Evolutionary conservation across 352 stramenopile genomes (phyloP), one percentile per base, ranked within the genome.

Genomic region (Pythium dissotocum): DNA sequence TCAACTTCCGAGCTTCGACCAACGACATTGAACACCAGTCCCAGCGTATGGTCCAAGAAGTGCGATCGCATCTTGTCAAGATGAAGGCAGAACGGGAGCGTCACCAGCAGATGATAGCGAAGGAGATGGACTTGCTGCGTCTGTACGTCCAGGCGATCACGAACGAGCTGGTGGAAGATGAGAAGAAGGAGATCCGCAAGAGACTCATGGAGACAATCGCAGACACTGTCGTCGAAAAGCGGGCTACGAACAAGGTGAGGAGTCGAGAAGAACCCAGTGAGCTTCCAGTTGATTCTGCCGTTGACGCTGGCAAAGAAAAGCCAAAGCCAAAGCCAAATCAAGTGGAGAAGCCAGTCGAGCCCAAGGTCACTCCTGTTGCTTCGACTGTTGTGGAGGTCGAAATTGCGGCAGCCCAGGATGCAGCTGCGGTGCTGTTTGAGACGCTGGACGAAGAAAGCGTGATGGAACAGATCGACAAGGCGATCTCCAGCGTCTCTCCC

Each of bases 121-220:
- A 65, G n/a, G 82, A 92, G 64, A 92, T 92, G 82, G 75, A 82
- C 71, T 68, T 81, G 36, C 57, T 92, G 40, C 78, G 82, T 26
- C 59, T 62, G 4, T 77, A 85, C n/a, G 77, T 90, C 51, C 61
- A 86, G 16, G 59, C 67, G 14, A 70, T 80, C 44, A 89, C 82
- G 26, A 73, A 78, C 35, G 81, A 90, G 48, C 67, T 90, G 62
- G 76, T 89, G 8, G 73, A 79, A 57, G 76, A 87, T 40, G 81
- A 91, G 61, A 80, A 77, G 8, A 59, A 78, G 42, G 75, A 76
- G 24, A 82, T 90, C 53, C 80, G 80, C 24, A 54, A 71, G 32
- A 72, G 75, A 0, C 38, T 89, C 18, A 67, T 80, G 63, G 75
- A 79, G 42, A 69, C 73, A 4, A 71, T 71, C 24, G 52, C 49